A percentile compares a stretch with the other conserved stretches of the same genome.
Conservation (phyloP, 495 filamentous ascomycete genomes). For the Entonaema liquescens region DNA sequence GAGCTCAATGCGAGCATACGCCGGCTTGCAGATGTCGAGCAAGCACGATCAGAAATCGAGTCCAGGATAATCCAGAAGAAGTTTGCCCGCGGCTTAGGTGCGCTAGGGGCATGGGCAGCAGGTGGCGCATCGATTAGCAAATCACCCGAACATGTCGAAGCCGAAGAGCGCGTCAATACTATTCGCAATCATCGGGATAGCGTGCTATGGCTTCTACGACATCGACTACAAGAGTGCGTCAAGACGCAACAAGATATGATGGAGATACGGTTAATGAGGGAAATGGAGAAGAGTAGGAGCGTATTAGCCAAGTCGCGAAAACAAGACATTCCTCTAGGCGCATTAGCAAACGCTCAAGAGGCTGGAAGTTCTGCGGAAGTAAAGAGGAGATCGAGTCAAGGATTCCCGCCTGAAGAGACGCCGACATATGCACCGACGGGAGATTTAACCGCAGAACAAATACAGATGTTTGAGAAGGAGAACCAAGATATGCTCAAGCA, state of each 20-base stretch:
- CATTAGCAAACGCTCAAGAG: slow-evolving; percentile 33
- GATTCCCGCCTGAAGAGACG: slow-evolving; percentile 27
- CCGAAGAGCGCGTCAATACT: slow-evolving; percentile 71
- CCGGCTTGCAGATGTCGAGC: slow-evolving; percentile 80
- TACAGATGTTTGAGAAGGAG: slow-evolving; percentile 92
- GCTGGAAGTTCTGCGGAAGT: slow-evolving; percentile 23
- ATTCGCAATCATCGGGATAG: slow-evolving; percentile 75
- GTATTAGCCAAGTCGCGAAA: slow-evolving; percentile 74
- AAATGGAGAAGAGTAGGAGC: slow-evolving; percentile 89
- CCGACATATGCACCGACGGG: slow-evolving; percentile 53
- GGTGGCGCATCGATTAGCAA: slow-evolving; percentile 56
- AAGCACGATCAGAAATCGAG: slow-evolving; percentile 78
- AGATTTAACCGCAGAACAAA: slow-evolving; percentile 79
- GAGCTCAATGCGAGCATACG: slow-evolving; percentile 80
- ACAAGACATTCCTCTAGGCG: slow-evolving; percentile 28
- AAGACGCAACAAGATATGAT: slow-evolving; percentile 88
- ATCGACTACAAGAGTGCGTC: slow-evolving; percentile 76
- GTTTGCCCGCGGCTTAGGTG: slow-evolving; percentile 66
- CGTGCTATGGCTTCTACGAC: slow-evolving; percentile 81
- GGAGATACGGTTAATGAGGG: slow-evolving; percentile 82
- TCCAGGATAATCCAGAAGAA: slow-evolving; percentile 71
- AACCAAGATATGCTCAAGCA: slow-evolving; percentile 92
- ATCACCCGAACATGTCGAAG: slow-evolving; percentile 68
- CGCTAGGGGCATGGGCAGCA: slow-evolving; percentile 77
- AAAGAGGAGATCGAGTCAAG: slow-evolving; percentile 32